Evolutionary conservation across 441 rosid species (phyloP).

Genomic region (Syzygium malaccense): DNA sequence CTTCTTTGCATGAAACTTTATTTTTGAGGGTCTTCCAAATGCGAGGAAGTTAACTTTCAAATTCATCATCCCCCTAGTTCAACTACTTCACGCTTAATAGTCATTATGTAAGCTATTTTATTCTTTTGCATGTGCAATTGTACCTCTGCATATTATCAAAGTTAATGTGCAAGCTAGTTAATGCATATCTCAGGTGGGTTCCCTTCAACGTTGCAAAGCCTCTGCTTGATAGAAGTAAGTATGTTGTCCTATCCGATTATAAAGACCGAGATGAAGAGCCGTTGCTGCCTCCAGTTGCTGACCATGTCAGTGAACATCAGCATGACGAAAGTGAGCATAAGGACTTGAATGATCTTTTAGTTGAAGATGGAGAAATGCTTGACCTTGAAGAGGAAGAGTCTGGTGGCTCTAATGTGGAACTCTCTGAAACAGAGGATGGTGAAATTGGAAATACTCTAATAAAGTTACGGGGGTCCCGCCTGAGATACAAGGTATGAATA

Average conservation of each 20-base stretch:
- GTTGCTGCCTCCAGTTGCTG: conserved; percentile 22
- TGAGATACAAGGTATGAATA: conserved; percentile 54
- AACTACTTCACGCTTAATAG: not conserved
- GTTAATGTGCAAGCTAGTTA: not conserved
- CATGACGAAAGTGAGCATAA: conserved; percentile 30
- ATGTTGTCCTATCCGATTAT: conserved; percentile 56
- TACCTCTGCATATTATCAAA: not conserved
- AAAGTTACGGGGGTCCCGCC: conserved; percentile 31
- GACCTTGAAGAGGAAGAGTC: conserved; percentile 38
- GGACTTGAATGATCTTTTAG: conserved; percentile 38
- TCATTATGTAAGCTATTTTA: not conserved
- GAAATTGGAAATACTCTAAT: conserved; percentile 45
- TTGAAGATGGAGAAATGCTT: conserved; percentile 31
- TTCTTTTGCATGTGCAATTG: not conserved
- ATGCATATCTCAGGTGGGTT: conserved; percentile 71
- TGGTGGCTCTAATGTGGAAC: conserved; percentile 15
- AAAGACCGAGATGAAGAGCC: conserved; percentile 25
- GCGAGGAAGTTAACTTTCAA: not conserved
- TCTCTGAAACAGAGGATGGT: conserved; percentile 13
- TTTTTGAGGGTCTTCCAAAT: not conserved
- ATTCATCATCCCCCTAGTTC: not conserved
- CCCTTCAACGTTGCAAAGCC: conserved; percentile 59
- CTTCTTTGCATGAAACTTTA: not conserved
- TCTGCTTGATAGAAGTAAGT: conserved; percentile 59
- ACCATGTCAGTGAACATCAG: conserved; percentile 18